Evolutionary conservation across 2,329 filamentous ascomycete genomes (phyloP).

Genomic region (Niveomyces coronatus): DNA sequence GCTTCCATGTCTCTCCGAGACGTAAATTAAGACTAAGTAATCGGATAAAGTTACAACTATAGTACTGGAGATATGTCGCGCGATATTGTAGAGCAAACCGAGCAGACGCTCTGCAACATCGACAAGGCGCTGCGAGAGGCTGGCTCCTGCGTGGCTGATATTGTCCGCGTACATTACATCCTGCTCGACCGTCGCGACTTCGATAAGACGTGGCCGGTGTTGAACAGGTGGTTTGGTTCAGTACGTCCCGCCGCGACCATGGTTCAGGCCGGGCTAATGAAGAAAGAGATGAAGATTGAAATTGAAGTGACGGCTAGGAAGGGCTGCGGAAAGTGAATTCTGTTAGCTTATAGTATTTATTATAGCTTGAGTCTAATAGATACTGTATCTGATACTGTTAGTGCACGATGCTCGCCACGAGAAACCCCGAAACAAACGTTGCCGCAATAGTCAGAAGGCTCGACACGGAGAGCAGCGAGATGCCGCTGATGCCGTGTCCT

Average conservation of each 20-base stretch:
- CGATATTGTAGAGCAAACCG: constrained; percentile 36
- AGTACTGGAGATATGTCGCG: constrained; percentile 32
- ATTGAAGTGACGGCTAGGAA: constrained; percentile 32
- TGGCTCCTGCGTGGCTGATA: constrained; percentile 31
- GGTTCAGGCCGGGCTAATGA: constrained; percentile 40
- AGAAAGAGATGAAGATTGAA: constrained; percentile 36
- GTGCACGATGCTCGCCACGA: constrained; percentile 15
- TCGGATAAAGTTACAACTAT: constrained; percentile 39
- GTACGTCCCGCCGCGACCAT: constrained; percentile 44
- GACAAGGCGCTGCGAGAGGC: constrained; percentile 33
- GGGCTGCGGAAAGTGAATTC: constrained; percentile 10
- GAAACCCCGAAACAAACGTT: constrained; percentile 43
- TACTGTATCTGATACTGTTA: too few species aligned
- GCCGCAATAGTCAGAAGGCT: constrained; percentile 51
- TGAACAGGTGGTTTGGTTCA: constrained; percentile 38
- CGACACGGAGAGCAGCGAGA: constrained; percentile 50
- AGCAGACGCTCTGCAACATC: constrained; percentile 40
- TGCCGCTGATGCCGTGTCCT: constrained; percentile 58
- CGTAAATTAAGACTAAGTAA: too few species aligned
- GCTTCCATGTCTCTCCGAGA: too few species aligned
- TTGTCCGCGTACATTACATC: constrained; percentile 43
- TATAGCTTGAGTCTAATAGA: too few species aligned
- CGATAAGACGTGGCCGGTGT: constrained; percentile 36
- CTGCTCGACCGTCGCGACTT: constrained; percentile 38
- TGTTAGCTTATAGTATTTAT: background rate